Base-by-base conservation (phyloP, 805 yeast genomes). In the Debaryomyces prosopidis region DNA sequence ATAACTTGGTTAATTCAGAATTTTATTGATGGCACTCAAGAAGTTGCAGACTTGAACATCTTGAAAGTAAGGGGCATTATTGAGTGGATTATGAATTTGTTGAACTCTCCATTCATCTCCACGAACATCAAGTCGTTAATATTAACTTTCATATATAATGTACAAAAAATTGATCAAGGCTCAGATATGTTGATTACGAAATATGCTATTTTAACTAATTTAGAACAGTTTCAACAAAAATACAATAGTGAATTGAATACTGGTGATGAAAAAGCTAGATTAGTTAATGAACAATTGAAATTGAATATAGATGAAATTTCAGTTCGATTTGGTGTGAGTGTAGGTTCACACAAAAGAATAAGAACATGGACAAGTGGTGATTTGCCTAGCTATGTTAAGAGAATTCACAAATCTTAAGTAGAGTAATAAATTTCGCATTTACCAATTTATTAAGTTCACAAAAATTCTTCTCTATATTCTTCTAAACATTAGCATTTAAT, bases 51-150 rank as follows among this genome's bases (percentile, higher is more conserved):
- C 57, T 70, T 87, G 42, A 65, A 71, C 19, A 58, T 81, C 1
- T 60, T 87, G 44, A 71, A 76, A 47, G 69, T 66, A 40, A 75
- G 69, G 44, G 84, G 82, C 5, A 74, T 85, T 2, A 62, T 89
- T 44, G 97, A 89, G 51, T 82, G 89, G 83, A 50, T 80, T 1
- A 53, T 85, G 57, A 81, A 82, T 47, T 63, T 85, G 44, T 50
- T 68, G 31, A 73, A 74, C 48, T 74, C 84, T 5, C 83, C 85
- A 28, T 81, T 73, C 52, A 47, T 74, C 18, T 66, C 66, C 34
- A 52, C 66, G 26, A 68, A 67, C 34, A 50, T 81, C 33, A 72
- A 71, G 36, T 60, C 63, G 2, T 60, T 67, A 40, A 60, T 85
- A 5, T 56, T 69, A 16, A 60, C 60, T 15, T 61, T 84, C 7